Evolutionary conservation across 1,139 yeast genomes (phyloP).

Genomic region (Yamadazyma blattariae): DNA sequence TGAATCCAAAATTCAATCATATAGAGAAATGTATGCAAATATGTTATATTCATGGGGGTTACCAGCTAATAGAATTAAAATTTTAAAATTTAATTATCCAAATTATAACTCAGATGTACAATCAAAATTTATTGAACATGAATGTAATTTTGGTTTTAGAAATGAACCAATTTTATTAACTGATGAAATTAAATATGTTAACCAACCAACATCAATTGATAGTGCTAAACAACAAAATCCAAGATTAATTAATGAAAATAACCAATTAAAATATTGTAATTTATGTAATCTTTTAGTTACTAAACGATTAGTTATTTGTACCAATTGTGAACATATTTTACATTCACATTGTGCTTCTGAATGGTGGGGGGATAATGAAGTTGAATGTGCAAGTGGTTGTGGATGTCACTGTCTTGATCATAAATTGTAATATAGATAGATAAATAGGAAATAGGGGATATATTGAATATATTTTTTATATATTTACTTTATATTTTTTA

Average conservation of each 20-base stretch:
- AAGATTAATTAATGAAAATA: conserved; percentile 31
- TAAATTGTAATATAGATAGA: conserved; percentile 6
- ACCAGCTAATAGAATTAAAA: conserved; percentile 71
- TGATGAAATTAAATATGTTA: conserved; percentile 16
- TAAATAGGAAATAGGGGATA: background rate
- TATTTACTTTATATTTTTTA: too few relatives aligned
- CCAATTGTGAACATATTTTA: conserved; percentile 71
- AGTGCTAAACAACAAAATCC: conserved; percentile 22
- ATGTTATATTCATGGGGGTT: conserved; percentile 81
- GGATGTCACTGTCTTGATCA: conserved; percentile 68
- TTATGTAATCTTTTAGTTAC: conserved; percentile 62
- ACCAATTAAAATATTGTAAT: conserved; percentile 46
- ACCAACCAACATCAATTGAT: conserved; percentile 24
- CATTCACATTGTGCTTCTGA: conserved; percentile 76
- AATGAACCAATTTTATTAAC: background rate
- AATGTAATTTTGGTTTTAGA: conserved; percentile 43
- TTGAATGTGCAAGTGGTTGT: conserved; percentile 86
- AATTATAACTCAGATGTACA: conserved; percentile 12
- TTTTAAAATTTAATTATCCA: conserved; percentile 68
- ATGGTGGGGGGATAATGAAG: conserved; percentile 65
- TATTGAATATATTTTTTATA: too few relatives aligned
- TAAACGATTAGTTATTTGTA: conserved; percentile 64
- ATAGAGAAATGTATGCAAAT: conserved; percentile 77
- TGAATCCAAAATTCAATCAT: conserved; percentile 42
- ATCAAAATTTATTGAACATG: conserved; percentile 32